Evolutionary conservation across 257 asterid genomes (phyloP), one percentile per base, ranked within the genome.

Genomic region (Schizonepeta tenuifolia): DNA sequence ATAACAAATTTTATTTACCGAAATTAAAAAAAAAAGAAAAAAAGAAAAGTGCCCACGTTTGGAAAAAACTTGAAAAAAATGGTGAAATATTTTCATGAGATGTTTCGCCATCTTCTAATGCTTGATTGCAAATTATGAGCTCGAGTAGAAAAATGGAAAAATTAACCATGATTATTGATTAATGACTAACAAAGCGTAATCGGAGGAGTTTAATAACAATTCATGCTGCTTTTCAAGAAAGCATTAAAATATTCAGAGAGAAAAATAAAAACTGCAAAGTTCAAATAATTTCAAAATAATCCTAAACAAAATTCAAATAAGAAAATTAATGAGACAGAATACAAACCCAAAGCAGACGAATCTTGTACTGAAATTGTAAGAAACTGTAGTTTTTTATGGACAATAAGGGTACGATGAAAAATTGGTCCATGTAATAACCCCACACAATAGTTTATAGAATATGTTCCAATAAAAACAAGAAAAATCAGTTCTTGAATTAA

Each of bases 351-450:
- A 65, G 71, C 71, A 66, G 59, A 47, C 28, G 60, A 41, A 56
- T 56, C 64, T 56, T 22, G 67, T 24, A 56, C 54, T 54, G 50
- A 2, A 38, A 54, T 21, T 41, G 38, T 31, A 35, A 69, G 20
- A 12, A 26, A 61, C 0, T 33, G 24, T 31, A 20, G 35, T n/a
- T 18, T 6, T 22, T 10, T 18, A 41, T 40, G 21, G 56, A 21
- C 57, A 43, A 22, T 65, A 10, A 49, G 62, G 11, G 46, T 67
- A 50, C 60, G 61, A 68, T 50, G 59, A 68, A 68, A 8, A 26
- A 35, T 35, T 68, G 50, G 63, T 3, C 63, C 73, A 18, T 18
- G 51, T 46, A 17, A 15, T 11, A 47, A 67, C 72, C 72, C 47
- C 72, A 67, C 47, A 26, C 5, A 46, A 49, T 5, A 46, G 9